Evolutionary conservation across 2,329 filamentous ascomycete species (phyloP), one percentile per base, ranked within the genome.

Genomic region (Capronia epimyces): DNA sequence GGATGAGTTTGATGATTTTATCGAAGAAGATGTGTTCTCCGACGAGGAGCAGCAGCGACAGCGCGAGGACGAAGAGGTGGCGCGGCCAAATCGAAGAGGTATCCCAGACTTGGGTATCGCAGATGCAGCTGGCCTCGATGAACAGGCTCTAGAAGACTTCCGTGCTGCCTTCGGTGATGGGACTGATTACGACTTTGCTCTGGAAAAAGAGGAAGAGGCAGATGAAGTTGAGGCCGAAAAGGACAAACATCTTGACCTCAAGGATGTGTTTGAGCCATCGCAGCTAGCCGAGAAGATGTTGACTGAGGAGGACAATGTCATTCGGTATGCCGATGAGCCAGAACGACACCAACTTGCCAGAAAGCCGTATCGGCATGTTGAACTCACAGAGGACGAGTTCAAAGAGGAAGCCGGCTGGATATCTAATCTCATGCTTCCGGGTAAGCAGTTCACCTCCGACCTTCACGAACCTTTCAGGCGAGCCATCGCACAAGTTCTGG

Each of bases 211-310:
- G 68, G 87, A 93, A 40, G 84, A 89, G 43, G 86, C 90, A 59
- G 78, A 82, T 50, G 87, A 94, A 59, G 83, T 87, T 42, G 82
- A 86, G 50, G 78, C 86, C 59, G 80, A 83, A 53, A 86, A 88
- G 55, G 87, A 94, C 59, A 87, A 90, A 63, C 84, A 84, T 39
- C 81, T 97, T 36, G 89, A 96, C 69, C 80, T 98, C 56, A 96
- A 97, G 72, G 91, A 98, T 66, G 91, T 98, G 44, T 98, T 98
- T 63, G 93, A 98, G 69, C 93, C 93, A 0, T 95, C 90, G 2
- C 89, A 98, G 67, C 79, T 98, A 32, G 84, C 86, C 50, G 93
- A 98, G 71, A 91, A 89, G 71, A 86, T 97, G 67, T 80, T 98
- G 61, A 98, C 93, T 7, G 93, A 97, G 51, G 89, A 90, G 57